Evolutionary conservation across 495 filamentous ascomycete species (phyloP).

Genomic region (Penicillium diatomitis): DNA sequence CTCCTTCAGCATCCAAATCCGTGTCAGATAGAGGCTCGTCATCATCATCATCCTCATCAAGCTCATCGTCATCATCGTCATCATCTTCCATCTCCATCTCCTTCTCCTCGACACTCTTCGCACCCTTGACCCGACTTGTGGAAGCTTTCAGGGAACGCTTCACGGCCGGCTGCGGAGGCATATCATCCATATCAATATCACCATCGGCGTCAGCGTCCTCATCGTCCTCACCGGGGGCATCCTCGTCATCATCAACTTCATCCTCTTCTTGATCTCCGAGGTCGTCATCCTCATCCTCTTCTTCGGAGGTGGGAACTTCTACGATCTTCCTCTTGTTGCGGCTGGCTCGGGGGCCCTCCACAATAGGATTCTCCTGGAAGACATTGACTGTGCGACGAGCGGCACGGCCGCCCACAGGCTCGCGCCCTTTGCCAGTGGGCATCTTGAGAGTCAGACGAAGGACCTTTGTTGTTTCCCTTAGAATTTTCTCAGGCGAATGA

Average conservation of each 20-base stretch:
- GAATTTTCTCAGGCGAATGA: slow-evolving; percentile 45
- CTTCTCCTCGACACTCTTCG: slow-evolving; percentile 50
- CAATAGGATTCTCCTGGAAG: slow-evolving; percentile 47
- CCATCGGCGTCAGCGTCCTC: slow-evolving; percentile 48
- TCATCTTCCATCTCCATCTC: slow-evolving; percentile 45
- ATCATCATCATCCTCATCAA: slow-evolving; percentile 42
- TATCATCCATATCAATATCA: slow-evolving; percentile 50
- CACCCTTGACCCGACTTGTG: slow-evolving; percentile 24
- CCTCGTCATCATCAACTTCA: slow-evolving; percentile 49
- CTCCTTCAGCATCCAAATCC: slow-evolving; percentile 44
- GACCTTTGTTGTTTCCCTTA: slow-evolving; percentile 50
- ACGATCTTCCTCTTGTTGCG: slow-evolving; percentile 61
- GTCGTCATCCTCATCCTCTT: slow-evolving; percentile 38
- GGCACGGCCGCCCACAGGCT: slow-evolving; percentile 48
- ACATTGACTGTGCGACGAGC: slow-evolving; percentile 34
- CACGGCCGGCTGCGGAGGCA: slow-evolving; percentile 31
- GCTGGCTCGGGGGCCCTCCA: slow-evolving; percentile 53
- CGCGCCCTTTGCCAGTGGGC: slow-evolving; percentile 69
- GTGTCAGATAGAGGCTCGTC: slow-evolving; percentile 45
- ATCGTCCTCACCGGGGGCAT: slow-evolving; percentile 45
- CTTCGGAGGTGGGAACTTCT: slow-evolving; percentile 51
- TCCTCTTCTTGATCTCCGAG: slow-evolving; percentile 52
- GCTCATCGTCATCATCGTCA: slow-evolving; percentile 40
- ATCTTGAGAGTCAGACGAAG: slow-evolving; percentile 79
- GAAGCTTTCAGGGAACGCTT: slow-evolving; percentile 24